These are phyloP conservation scores for Vicia sativa DNA, from an alignment of 306 rosid species.

Conservation along the genomic window DNA sequence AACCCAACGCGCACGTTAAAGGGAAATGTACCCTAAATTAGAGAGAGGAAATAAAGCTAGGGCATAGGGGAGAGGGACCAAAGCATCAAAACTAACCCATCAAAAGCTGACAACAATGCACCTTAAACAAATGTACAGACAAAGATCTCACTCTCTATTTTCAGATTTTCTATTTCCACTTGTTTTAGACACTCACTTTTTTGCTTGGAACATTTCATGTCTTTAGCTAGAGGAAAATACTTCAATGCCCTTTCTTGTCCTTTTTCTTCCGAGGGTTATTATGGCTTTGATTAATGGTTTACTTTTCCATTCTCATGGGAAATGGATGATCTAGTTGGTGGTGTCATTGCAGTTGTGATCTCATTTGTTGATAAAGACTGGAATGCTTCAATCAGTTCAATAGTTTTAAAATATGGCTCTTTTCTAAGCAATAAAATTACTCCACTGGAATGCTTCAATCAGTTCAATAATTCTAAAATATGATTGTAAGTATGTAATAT, in stretches of 20 bases:
- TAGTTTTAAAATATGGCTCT: not conserved
- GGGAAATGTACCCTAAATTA: conserved; percentile 13
- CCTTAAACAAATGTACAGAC: conserved; percentile 59
- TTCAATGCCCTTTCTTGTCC: conserved; percentile 20
- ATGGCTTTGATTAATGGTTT: not conserved
- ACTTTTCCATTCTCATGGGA: conserved; percentile 5
- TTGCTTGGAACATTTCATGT: conserved; percentile 14
- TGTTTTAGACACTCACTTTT: conserved; percentile 34
- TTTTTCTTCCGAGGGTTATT: not conserved
- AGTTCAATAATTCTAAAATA: no score
- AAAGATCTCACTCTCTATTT: conserved; percentile 60
- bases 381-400: not conserved
- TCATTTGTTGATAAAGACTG: not conserved
- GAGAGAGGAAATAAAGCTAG: conserved; percentile 20
- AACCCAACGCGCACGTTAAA: conserved; percentile 78
- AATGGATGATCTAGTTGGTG: not conserved
- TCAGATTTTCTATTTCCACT: conserved; percentile 33
- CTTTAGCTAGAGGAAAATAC: conserved; percentile 22
- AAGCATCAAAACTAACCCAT: conserved; percentile 56
- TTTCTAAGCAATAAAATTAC: not conserved
- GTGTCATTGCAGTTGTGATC: not conserved
- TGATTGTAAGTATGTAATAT: no score
- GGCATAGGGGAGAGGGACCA: conserved; percentile 47
- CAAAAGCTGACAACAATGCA: conserved; percentile 53
- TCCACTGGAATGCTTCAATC: no score